phyloP scores from a whole-genome alignment of 2,329 filamentous ascomycete genomes.

The Metarhizium album region DNA sequence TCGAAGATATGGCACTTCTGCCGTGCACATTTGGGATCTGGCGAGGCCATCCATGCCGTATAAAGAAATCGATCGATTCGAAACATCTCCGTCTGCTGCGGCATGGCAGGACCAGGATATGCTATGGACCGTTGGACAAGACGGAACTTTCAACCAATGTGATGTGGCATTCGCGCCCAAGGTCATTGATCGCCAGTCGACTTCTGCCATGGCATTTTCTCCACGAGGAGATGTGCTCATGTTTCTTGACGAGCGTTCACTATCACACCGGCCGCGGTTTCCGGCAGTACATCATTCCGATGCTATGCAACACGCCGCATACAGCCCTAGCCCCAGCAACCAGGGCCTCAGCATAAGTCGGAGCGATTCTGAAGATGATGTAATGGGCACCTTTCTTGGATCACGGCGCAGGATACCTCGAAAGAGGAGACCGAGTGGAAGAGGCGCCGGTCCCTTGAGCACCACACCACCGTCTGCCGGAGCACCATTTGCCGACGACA shows the following conservation, averaged over 20 bases:
- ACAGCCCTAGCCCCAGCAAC: constrained; percentile 36
- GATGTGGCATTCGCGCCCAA: constrained; percentile 55
- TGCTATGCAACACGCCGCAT: constrained; percentile 28
- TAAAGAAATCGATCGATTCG: constrained; percentile 53
- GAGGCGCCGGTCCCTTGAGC: constrained; percentile 34
- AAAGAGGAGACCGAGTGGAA: constrained; percentile 32
- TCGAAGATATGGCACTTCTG: constrained; percentile 43
- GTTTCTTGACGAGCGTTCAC: constrained; percentile 48
- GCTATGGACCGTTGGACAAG: constrained; percentile 54
- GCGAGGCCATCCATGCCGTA: constrained; percentile 56
- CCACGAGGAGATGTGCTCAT: constrained; percentile 48
- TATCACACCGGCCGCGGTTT: constrained; percentile 31
- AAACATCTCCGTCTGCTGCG: constrained; percentile 44
- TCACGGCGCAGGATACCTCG: constrained; percentile 29
- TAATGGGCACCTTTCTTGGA: constrained; percentile 48
- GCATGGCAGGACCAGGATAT: constrained; percentile 56
- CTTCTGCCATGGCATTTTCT: constrained; percentile 51
- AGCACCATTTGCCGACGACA: constrained; percentile 18
- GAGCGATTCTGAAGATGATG: constrained; percentile 57
- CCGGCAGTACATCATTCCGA: constrained; percentile 24
- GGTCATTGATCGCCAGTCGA: constrained; percentile 50
- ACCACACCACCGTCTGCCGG: constrained; percentile 41
- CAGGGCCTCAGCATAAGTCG: constrained; percentile 45
- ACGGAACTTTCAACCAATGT: constrained; percentile 52
- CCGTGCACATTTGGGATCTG: constrained; percentile 59